Evolutionary conservation across 1,139 yeast species (phyloP), one percentile per base, ranked within the genome.

Genomic region (Geotrichum cucujoidarum): DNA sequence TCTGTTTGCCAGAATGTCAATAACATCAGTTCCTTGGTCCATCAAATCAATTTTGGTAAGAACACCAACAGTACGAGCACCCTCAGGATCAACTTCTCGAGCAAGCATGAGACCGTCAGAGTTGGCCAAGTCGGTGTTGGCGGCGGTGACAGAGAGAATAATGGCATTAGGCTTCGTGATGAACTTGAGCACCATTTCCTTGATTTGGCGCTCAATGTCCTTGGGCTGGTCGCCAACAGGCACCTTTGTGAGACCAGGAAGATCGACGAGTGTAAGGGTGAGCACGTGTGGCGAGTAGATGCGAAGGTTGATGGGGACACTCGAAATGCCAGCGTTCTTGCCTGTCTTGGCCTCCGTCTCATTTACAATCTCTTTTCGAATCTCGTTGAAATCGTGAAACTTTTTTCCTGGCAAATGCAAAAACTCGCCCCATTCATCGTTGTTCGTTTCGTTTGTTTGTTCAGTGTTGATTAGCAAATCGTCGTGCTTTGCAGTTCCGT

Each of bases 141-240:
- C 96, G 16, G 97, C 96, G 60, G 95, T 92, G 41, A 92, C 98
- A 1, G 97, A 89, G 52, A 92, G 75, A 55, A 92, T 84, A 61
- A 92, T 92, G 43, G 98, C 97, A 65, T 92, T 92, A 50, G 97
- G 97, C 66, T 88, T 89, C 29, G 95, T 82, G 60, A 92, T 92
- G 65, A 85, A 92, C 67, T 88, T 88, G 77, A 92, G 75, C 52
- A 92, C 75, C 97, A 92, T 92, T 56, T 90, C 96, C 64, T 86
- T 82, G 60, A 92, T 94, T 69, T 87, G 97, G 56, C 79, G 83
- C 73, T 92, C 99, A 57, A 92, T 92, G 67, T 92, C 98, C 65
- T 86, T 87, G 49, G 99, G 99, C 70, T 92, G 99, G 67, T 92
- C 98, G 43, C 99, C 99, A 45, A 92, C 97, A 13, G 99, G 98